These are phyloP conservation scores for Kazachstania kunashirensis DNA, from an alignment of 805 yeast genomes.

Conservation along the genomic window DNA sequence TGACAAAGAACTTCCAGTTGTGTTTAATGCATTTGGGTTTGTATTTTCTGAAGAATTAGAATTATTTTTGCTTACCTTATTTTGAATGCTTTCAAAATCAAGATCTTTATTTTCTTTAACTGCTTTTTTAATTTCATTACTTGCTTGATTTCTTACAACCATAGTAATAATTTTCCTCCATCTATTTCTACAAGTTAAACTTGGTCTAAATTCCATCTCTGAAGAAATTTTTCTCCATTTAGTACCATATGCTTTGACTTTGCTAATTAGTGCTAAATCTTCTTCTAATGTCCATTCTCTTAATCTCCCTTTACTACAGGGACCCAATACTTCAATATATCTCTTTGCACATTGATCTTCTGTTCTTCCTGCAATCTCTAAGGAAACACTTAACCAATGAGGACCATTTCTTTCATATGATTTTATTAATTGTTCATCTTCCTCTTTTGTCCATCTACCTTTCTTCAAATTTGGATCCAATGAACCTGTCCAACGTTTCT, in stretches of 20 bases:
- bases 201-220: constrained; percentile 70
- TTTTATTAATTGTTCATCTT: constrained; percentile 54
- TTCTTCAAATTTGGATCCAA: constrained; percentile 72
- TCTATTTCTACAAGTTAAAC: constrained; percentile 81
- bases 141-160: constrained; percentile 59
- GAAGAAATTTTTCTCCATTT: constrained; percentile 77
- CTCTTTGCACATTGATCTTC: constrained; percentile 94
- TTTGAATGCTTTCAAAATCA: constrained; percentile 7
- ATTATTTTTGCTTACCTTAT: not conserved
- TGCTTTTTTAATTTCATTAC: constrained; percentile 44
- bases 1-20: constrained; percentile 9
- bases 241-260: constrained; percentile 67
- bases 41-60: not conserved
- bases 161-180: constrained; percentile 82
- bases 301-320: constrained; percentile 63
- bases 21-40: constrained; percentile 1
- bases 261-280: constrained; percentile 57
- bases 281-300: constrained; percentile 74
- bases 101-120: constrained; percentile 44
- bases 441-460: constrained; percentile 81
- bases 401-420: constrained; percentile 67
- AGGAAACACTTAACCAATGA: constrained; percentile 76
- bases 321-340: constrained; percentile 80
- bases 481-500: constrained; percentile 81
- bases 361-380: constrained; percentile 71